These are phyloP conservation scores for Malassezia equina DNA, from an alignment of 1,284 basidiomycete species.

Conservation along the genomic window DNA sequence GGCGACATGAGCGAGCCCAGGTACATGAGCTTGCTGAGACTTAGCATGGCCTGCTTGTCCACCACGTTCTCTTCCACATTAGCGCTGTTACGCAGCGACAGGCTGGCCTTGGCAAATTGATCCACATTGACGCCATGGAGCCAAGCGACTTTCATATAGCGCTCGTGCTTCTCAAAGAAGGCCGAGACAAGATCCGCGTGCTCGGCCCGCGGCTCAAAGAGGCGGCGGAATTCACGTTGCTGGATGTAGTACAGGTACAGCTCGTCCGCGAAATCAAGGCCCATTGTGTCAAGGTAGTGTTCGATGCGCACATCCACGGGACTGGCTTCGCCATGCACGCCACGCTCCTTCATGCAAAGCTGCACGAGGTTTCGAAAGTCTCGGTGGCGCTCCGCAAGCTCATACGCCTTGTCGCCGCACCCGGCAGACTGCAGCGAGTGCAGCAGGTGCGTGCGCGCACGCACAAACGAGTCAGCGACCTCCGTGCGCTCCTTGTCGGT, in stretches of 20 bases:
- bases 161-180: slow-evolving; percentile 59
- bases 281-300: slow-evolving; percentile 68
- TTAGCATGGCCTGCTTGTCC: slow-evolving; percentile 65
- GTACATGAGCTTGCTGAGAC: slow-evolving; percentile 76
- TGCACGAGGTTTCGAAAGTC: slow-evolving; percentile 74
- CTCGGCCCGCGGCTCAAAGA: slow-evolving; percentile 63
- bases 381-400: slow-evolving; percentile 69
- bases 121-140: slow-evolving; percentile 71
- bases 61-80: slow-evolving; percentile 52
- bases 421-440: slow-evolving; percentile 65
- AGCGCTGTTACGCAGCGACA: slow-evolving; percentile 57
- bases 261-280: slow-evolving; percentile 72
- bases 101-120: slow-evolving; percentile 60
- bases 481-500: slow-evolving; percentile 13
- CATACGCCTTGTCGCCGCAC: slow-evolving; percentile 62
- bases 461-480: slow-evolving; percentile 59
- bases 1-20: slow-evolving; percentile 53
- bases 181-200: slow-evolving; percentile 61
- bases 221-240: slow-evolving; percentile 58
- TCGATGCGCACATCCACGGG: slow-evolving; percentile 48
- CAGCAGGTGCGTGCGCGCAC: slow-evolving; percentile 62
- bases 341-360: slow-evolving; percentile 53
- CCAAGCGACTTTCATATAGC: slow-evolving; percentile 64
- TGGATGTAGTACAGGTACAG: slow-evolving; percentile 64
- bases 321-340: background rate